These are phyloP conservation scores for Coriolopsis trogii DNA, from an alignment of 1,284 basidiomycete species.

Conservation along the genomic window DNA sequence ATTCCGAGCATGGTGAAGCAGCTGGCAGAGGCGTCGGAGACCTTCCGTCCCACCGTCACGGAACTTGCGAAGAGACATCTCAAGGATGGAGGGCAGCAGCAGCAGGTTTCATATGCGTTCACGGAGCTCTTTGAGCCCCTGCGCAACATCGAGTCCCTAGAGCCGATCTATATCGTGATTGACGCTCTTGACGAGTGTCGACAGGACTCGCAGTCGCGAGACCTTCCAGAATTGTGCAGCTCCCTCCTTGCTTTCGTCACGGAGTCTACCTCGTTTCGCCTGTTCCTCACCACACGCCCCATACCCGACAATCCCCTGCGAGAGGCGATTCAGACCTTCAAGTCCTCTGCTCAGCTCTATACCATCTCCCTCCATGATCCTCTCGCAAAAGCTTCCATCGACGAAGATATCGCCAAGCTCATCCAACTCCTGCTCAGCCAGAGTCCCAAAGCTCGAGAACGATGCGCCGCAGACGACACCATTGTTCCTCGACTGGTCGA, in stretches of 20 bases:
- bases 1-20: slow-evolving; percentile 13
- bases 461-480: background rate
- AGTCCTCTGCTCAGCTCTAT: background rate
- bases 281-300: slow-evolving; percentile 21
- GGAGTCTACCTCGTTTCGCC: slow-evolving; percentile 1
- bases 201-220: background rate
- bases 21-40: background rate
- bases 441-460: background rate
- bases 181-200: slow-evolving; percentile 14
- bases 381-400: background rate
- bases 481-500: slow-evolving; percentile 1
- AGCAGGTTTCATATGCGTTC: background rate
- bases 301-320: slow-evolving; percentile 5
- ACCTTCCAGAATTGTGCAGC: background rate
- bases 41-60: background rate
- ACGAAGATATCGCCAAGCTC: slow-evolving; percentile 11
- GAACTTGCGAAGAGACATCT: background rate
- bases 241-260: background rate
- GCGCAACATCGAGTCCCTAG: background rate
- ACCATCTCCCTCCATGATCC: slow-evolving; percentile 1
- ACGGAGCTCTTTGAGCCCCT: background rate
- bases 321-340: background rate
- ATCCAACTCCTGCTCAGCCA: slow-evolving; percentile 1
- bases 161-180: slow-evolving; percentile 4
- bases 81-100: background rate